phyloP scores from a whole-genome alignment of 73 alveolate species.

The Uronychia binucleata region DNA sequence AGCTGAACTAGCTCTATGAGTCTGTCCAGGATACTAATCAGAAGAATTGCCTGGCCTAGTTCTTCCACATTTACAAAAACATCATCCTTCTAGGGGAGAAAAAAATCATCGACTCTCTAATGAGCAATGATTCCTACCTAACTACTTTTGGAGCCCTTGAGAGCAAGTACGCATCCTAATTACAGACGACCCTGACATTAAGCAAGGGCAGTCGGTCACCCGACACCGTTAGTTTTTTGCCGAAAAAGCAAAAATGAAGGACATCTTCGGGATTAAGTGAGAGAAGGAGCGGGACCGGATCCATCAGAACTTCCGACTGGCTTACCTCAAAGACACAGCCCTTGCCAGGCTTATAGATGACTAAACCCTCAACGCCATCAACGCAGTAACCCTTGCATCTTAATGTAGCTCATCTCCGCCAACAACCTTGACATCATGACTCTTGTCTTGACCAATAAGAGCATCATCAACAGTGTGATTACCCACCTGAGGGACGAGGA shows the following conservation, averaged over 20 bases:
- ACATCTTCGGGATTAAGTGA: conserved; percentile 61
- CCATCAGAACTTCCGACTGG: conserved; percentile 68
- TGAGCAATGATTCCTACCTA: conserved; percentile 72
- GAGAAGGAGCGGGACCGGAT: conserved; percentile 55
- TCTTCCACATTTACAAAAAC: conserved; percentile 70
- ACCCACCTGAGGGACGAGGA: conserved; percentile 23
- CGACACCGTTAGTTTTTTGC: conserved; percentile 74
- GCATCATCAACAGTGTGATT: conserved; percentile 18
- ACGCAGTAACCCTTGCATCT: too few species aligned
- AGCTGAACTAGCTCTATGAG: conserved; percentile 31
- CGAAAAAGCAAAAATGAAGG: conserved; percentile 79
- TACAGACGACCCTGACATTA: conserved; percentile 65
- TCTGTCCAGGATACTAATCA: conserved; percentile 46
- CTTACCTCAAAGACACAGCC: conserved; percentile 87
- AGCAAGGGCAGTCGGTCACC: neutral
- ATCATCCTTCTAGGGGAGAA: conserved; percentile 66
- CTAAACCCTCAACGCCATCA: conserved; percentile 40
- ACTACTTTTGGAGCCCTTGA: conserved; percentile 88
- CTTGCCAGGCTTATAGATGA: conserved; percentile 82
- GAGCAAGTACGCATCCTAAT: too few species aligned
- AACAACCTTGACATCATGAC: conserved; percentile 37
- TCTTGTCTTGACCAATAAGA: conserved; percentile 30
- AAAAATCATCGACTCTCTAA: conserved; percentile 64
- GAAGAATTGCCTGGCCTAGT: conserved; percentile 49
- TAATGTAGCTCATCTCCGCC: conserved; percentile 23